These are phyloP conservation scores for Backusella circina DNA, from an alignment of 192 early-diverging fungal species.

Conservation along the genomic window DNA sequence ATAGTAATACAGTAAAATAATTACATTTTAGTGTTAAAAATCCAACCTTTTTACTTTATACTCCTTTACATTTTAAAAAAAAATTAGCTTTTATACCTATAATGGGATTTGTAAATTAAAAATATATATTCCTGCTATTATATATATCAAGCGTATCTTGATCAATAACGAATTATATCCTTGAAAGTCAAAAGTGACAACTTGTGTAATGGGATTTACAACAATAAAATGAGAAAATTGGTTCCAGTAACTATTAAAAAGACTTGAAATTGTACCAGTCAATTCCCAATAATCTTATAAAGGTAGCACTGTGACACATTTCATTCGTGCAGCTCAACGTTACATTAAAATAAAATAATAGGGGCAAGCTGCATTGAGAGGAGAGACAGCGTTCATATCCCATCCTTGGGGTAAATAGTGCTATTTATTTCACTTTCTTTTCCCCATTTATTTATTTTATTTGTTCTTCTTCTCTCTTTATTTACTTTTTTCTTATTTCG, in stretches of 20 bases:
- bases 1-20: neutral
- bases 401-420: neutral
- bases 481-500: neutral
- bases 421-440: neutral
- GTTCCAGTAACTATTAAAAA: neutral
- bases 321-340: slow-evolving; percentile 5
- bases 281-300: slow-evolving; percentile 4
- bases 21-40: neutral
- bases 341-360: slow-evolving; percentile 6
- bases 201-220: neutral
- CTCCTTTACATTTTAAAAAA: neutral
- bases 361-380: neutral
- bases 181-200: neutral
- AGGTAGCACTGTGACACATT: neutral
- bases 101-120: neutral
- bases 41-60: neutral
- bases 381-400: neutral
- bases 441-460: neutral
- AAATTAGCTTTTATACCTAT: neutral
- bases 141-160: neutral
- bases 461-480: neutral
- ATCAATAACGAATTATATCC: neutral
- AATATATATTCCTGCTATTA: neutral
- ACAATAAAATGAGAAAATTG: neutral
- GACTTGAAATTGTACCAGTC: neutral